Conservation (phyloP, 2,329 filamentous ascomycete species). For the Alternaria atra region DNA sequence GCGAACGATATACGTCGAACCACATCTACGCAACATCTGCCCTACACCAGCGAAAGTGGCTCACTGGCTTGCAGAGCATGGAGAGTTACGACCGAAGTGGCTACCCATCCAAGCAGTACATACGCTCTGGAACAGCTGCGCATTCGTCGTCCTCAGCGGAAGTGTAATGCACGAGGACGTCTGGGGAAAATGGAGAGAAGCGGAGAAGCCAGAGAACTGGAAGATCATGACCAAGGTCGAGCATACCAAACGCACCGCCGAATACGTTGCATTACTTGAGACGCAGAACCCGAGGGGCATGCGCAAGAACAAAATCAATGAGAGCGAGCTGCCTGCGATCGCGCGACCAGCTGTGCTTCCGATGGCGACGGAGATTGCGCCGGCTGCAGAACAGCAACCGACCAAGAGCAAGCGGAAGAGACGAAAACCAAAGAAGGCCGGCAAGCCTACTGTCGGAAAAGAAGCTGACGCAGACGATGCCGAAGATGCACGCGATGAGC, state of each 20-base stretch:
- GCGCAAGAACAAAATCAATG: slow-evolving; percentile 16
- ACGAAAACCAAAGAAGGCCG: slow-evolving; percentile 24
- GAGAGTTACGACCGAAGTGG: slow-evolving; percentile 42
- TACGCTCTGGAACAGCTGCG: slow-evolving; percentile 44
- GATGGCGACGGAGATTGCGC: slow-evolving; percentile 7
- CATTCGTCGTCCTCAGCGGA: slow-evolving; percentile 47
- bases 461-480: slow-evolving; percentile 14
- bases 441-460: slow-evolving; percentile 2
- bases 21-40: slow-evolving; percentile 43
- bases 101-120: slow-evolving; percentile 47
- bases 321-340: slow-evolving; percentile 25
- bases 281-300: slow-evolving; percentile 32
- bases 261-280: slow-evolving; percentile 40
- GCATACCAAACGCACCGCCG: slow-evolving; percentile 41
- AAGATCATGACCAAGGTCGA: slow-evolving; percentile 49
- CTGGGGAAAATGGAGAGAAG: slow-evolving; percentile 44
- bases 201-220: slow-evolving; percentile 42
- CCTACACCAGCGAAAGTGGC: slow-evolving; percentile 43
- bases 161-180: slow-evolving; percentile 41
- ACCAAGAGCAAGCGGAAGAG: slow-evolving; percentile 37
- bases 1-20: slow-evolving; percentile 50
- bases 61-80: slow-evolving; percentile 43
- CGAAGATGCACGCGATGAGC: slow-evolving; percentile 15
- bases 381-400: slow-evolving; percentile 13
- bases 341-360: slow-evolving; percentile 30